Evolutionary conservation across 768 basidiomycete species (phyloP).

Genomic region (Lentinula guzmanii): DNA sequence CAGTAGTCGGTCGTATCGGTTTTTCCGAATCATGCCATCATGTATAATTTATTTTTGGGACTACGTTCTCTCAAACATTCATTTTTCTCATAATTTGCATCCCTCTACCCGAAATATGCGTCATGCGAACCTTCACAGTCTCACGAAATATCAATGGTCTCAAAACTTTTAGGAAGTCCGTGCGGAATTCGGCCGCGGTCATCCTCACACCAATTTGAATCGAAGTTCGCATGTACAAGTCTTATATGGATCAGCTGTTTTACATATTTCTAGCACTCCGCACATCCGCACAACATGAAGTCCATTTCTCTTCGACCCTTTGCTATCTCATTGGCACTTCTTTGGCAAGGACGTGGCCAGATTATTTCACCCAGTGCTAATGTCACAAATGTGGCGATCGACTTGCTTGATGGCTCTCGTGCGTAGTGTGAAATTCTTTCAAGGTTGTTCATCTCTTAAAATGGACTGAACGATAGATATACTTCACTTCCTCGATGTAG

Average conservation of each 20-base stretch:
- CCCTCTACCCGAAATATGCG: not conserved
- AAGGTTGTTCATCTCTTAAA: not conserved
- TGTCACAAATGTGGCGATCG: conserved; percentile 9
- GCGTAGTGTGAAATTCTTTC: not conserved
- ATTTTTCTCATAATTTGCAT: not conserved
- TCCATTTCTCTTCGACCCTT: not conserved
- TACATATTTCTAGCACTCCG: not conserved
- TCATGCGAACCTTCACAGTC: not conserved
- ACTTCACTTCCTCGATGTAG: conserved; percentile 15
- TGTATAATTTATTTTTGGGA: not conserved
- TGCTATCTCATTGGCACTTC: not conserved
- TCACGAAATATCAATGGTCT: not conserved
- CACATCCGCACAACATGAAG: not conserved
- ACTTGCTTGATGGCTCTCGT: conserved; percentile 14
- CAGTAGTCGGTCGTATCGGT: too few relatives aligned
- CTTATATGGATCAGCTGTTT: not conserved
- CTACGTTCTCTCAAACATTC: not conserved
- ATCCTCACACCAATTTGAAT: not conserved
- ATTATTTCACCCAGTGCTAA: not conserved
- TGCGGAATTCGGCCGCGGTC: not conserved
- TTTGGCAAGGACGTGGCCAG: not conserved
- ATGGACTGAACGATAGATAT: conserved; percentile 7
- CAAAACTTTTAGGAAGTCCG: not conserved
- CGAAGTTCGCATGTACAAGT: not conserved
- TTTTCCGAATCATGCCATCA: too few relatives aligned